A percentile compares a stretch with the other conserved stretches of the same genome.
Conservation (phyloP, 2,329 filamentous ascomycete species). For the Colletotrichum sp. region DNA sequence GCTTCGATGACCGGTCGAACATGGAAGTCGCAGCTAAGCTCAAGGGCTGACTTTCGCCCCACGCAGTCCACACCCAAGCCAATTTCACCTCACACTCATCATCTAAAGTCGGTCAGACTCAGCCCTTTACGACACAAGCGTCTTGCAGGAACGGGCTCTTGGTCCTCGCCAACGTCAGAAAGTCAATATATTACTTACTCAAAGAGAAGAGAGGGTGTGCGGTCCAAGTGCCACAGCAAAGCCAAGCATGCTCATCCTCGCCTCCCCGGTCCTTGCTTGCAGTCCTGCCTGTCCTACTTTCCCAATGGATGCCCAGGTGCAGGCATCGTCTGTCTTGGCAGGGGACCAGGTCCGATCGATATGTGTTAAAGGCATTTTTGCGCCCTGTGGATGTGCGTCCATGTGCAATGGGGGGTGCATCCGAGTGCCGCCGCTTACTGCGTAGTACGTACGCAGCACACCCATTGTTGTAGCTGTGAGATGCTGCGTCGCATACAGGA, state of each 20-base stretch:
- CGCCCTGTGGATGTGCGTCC: not conserved
- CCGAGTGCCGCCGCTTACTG: not conserved
- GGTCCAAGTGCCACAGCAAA: not conserved
- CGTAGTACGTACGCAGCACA: too few species aligned
- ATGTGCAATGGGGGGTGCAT: not conserved
- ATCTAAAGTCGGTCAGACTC: not conserved
- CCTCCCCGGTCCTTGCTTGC: not conserved
- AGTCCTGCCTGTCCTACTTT: not conserved
- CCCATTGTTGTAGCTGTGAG: not conserved
- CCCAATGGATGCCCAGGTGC: not conserved
- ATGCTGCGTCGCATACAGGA: not conserved
- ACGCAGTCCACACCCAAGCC: not conserved
- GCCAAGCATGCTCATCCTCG: not conserved
- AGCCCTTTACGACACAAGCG: not conserved
- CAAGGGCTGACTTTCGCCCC: not conserved
- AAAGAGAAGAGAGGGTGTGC: not conserved
- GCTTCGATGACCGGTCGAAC: not conserved
- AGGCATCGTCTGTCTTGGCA: constrained; percentile 5
- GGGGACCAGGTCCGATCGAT: not conserved
- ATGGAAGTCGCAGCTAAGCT: not conserved
- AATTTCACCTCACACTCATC: not conserved
- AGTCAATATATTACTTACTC: not conserved
- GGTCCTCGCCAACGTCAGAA: not conserved
- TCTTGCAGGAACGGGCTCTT: not conserved
- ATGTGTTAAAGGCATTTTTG: not conserved